Percentiles rank a stretch among this genome's conserved stretches.
Evolutionary conservation across 768 basidiomycete species (phyloP).

Genomic region (Serendipita indica): DNA sequence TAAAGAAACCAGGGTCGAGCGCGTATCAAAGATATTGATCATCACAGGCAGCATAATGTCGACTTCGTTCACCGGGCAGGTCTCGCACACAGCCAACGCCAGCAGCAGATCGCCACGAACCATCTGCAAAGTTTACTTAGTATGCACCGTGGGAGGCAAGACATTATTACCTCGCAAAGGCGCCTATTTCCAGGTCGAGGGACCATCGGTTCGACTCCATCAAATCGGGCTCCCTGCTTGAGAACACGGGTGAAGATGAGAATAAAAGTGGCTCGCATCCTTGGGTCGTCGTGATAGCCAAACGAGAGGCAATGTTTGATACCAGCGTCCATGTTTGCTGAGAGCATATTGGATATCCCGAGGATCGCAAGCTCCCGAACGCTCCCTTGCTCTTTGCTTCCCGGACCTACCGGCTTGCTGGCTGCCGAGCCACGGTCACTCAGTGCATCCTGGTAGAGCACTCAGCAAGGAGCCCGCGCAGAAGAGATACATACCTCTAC

Average conservation of each 20-base stretch:
- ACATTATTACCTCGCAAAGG: conserved; percentile 39
- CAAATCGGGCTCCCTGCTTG: conserved; percentile 64
- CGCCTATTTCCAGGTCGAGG: conserved; percentile 35
- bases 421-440: background rate
- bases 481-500: background rate
- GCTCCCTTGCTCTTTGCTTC: conserved; percentile 20
- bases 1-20: conserved; percentile 51
- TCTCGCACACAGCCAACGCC: conserved; percentile 75
- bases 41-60: conserved; percentile 70
- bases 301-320: conserved; percentile 75
- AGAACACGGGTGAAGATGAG: conserved; percentile 73
- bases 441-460: background rate
- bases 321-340: conserved; percentile 73
- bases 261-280: conserved; percentile 65
- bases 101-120: conserved; percentile 26
- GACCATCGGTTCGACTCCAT: conserved; percentile 38
- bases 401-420: conserved; percentile 2
- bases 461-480: background rate
- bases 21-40: conserved; percentile 73
- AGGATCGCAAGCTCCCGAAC: conserved; percentile 64
- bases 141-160: background rate
- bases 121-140: conserved; percentile 30
- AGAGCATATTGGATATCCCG: conserved; percentile 67
- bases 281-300: conserved; percentile 56
- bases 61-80: conserved; percentile 62